Evolutionary conservation across 805 yeast species (phyloP).

Genomic region (Nakazawaea ishiwadae): DNA sequence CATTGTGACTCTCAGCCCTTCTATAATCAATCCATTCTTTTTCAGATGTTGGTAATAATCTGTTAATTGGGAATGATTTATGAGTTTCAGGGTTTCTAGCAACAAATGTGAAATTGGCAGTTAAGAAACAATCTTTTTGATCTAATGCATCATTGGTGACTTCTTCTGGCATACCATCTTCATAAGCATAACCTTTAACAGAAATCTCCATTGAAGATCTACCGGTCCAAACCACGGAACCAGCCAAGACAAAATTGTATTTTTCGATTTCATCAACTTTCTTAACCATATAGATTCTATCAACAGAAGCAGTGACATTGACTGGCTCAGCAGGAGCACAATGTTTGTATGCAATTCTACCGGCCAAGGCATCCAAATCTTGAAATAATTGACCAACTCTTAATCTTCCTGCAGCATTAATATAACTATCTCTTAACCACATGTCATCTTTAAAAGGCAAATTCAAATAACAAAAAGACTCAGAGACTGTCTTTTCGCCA

Average conservation of each 20-base stretch:
- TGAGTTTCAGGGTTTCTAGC: conserved; percentile 95
- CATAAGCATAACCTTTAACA: conserved; percentile 80
- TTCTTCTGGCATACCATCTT: conserved; percentile 45
- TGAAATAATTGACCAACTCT: conserved; percentile 92
- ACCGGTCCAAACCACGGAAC: conserved; percentile 94
- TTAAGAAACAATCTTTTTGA: conserved; percentile 67
- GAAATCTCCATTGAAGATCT: conserved; percentile 93
- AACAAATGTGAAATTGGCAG: conserved; percentile 92
- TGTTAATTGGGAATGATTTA: conserved; percentile 81
- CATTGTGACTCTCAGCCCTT: conserved; percentile 86
- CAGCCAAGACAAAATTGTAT: conserved; percentile 78
- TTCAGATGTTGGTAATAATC: conserved; percentile 69
- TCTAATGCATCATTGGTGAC: conserved; percentile 55
- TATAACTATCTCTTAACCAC: conserved; percentile 80
- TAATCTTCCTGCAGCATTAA: conserved; percentile 86
- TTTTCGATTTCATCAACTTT: conserved; percentile 73
- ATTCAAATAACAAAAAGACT: conserved; percentile 65
- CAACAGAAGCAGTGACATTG: conserved; percentile 93
- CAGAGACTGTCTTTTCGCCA: conserved; percentile 68
- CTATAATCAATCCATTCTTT: conserved; percentile 79
- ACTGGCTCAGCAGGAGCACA: conserved; percentile 95
- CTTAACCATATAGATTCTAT: conserved; percentile 81
- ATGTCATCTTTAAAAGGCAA: conserved; percentile 83
- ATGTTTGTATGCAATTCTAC: conserved; percentile 88
- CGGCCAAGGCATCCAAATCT: conserved; percentile 91